phyloP scores from a whole-genome alignment of 1,284 basidiomycete genomes.

The Gymnopus androsaceus region DNA sequence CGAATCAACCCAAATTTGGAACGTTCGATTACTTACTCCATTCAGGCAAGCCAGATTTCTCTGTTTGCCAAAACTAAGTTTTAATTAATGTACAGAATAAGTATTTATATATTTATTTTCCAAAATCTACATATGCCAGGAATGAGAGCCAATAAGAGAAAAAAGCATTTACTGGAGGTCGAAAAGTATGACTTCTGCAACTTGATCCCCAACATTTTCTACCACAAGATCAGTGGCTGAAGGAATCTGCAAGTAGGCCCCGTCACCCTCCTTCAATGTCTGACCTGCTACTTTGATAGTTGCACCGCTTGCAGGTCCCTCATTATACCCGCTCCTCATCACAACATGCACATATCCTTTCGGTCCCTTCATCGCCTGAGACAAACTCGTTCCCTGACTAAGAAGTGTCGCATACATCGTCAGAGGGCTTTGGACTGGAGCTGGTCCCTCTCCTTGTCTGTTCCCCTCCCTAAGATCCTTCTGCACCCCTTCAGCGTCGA shows the following conservation, averaged over 20 bases:
- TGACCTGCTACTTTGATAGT: conserved; percentile 47
- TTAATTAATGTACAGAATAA: not conserved
- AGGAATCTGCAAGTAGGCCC: conserved; percentile 61
- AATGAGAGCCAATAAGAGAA: not conserved
- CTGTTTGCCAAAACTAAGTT: no score
- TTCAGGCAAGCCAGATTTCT: no score
- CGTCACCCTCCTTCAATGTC: conserved; percentile 65
- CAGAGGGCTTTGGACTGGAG: conserved; percentile 68
- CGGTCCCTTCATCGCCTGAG: conserved; percentile 47
- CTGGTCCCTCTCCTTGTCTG: conserved; percentile 56
- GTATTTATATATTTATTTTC: not conserved
- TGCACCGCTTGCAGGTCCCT: conserved; percentile 49
- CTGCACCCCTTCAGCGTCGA: conserved; percentile 53
- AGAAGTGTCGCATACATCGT: conserved; percentile 71
- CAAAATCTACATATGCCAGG: not conserved
- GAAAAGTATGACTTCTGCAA: conserved; percentile 73
- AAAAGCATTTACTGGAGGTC: conserved; percentile 55
- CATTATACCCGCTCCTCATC: conserved; percentile 78
- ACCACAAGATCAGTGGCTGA: conserved; percentile 48
- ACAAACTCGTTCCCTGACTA: conserved; percentile 51
- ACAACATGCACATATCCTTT: conserved; percentile 74
- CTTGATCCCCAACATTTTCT: conserved; percentile 60
- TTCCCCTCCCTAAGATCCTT: conserved; percentile 52
- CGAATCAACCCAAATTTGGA: no score
- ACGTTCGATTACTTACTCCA: no score